These are phyloP conservation scores for Brassica carinata DNA, from an alignment of 345 rosid species.

Conservation along the genomic window DNA sequence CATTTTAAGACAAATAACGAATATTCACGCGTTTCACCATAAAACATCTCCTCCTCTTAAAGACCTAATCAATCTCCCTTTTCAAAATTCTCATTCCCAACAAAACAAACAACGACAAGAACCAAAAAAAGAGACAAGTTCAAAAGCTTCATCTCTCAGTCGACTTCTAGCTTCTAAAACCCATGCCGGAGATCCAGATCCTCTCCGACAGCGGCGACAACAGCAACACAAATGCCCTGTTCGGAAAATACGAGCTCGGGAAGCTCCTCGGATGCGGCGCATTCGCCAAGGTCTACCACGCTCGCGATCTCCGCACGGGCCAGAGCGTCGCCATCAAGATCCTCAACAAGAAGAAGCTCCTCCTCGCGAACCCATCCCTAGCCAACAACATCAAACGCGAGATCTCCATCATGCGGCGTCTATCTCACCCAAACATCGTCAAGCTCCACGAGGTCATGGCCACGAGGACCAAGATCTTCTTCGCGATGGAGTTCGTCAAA, in stretches of 20 bases:
- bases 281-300: constrained; percentile 88
- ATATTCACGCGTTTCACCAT: neutral
- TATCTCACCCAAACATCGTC: constrained; percentile 71
- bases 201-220: constrained; percentile 24
- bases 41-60: neutral
- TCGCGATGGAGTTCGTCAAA: constrained; percentile 80
- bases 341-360: constrained; percentile 74
- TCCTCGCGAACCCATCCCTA: constrained; percentile 47
- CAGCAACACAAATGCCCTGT: constrained; percentile 41
- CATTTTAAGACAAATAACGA: neutral
- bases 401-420: constrained; percentile 82
- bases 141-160: neutral
- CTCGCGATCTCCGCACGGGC: constrained; percentile 59
- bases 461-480: constrained; percentile 71
- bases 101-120: neutral
- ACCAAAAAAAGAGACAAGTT: neutral
- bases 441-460: constrained; percentile 77
- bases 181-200: constrained; percentile 70
- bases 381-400: constrained; percentile 82
- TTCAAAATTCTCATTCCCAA: neutral
- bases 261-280: constrained; percentile 94
- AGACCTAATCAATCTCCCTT: neutral
- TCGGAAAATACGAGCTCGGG: constrained; percentile 88
- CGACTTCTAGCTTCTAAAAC: neutral
- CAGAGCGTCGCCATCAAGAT: constrained; percentile 89